Percentiles rank a stretch among this genome's conserved stretches.
Conservation (phyloP, 805 yeast species). For the Zygosaccharomyces lentus region DNA sequence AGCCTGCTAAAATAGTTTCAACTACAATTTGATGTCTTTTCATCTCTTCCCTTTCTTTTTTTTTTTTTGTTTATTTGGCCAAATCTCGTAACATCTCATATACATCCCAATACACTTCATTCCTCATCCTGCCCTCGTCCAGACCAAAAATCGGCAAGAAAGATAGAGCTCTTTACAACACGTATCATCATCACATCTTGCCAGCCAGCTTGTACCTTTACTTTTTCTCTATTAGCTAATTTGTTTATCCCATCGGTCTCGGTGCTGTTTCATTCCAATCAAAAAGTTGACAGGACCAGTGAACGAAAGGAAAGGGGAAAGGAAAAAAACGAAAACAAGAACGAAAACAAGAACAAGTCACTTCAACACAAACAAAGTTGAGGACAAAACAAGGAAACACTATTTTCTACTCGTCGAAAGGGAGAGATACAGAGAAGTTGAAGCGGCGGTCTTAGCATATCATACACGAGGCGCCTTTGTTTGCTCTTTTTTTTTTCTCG, state of each 20-base stretch:
- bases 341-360: conserved; percentile 5
- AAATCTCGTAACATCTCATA: too few relatives aligned
- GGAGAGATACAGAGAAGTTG: conserved; percentile 1
- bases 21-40: background rate
- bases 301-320: conserved; percentile 6
- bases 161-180: background rate
- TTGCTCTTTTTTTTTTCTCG: conserved; percentile 1
- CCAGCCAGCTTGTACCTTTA: background rate
- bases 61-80: background rate
- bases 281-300: conserved; percentile 5
- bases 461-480: conserved; percentile 3
- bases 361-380: conserved; percentile 5
- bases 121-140: too few relatives aligned
- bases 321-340: conserved; percentile 2
- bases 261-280: conserved; percentile 3
- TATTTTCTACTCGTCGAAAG: background rate
- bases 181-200: background rate
- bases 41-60: background rate
- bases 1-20: background rate
- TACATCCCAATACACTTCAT: too few relatives aligned
- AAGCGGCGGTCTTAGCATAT: conserved; percentile 1
- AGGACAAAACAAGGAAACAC: background rate
- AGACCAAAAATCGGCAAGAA: too few relatives aligned
- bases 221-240: background rate
- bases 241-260: background rate